phyloP scores from a whole-genome alignment of 805 yeast genomes.

The Starmerella floris region DNA sequence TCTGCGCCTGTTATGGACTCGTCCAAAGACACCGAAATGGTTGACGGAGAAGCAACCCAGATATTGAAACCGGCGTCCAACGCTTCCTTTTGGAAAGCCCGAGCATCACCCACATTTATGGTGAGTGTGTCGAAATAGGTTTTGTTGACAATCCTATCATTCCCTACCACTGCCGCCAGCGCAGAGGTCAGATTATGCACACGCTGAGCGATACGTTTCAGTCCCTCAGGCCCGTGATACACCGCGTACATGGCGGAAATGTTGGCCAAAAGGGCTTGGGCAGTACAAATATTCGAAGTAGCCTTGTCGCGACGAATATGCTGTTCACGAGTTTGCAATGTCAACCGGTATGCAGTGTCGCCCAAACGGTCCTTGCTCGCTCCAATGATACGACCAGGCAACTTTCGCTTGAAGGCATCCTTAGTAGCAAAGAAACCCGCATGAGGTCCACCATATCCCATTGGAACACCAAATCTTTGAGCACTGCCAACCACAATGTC shows the following conservation, averaged over 20 bases:
- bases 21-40: slow-evolving; percentile 75
- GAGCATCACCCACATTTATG: slow-evolving; percentile 39
- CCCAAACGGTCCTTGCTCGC: slow-evolving; percentile 85
- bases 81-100: slow-evolving; percentile 44
- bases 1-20: slow-evolving; percentile 66
- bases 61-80: slow-evolving; percentile 58
- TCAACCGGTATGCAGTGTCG: slow-evolving; percentile 75
- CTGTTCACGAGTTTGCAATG: slow-evolving; percentile 95
- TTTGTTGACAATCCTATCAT: slow-evolving; percentile 37
- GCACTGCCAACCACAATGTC: slow-evolving; percentile 87
- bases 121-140: slow-evolving; percentile 83
- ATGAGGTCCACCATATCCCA: slow-evolving; percentile 98
- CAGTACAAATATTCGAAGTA: slow-evolving; percentile 94
- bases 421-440: slow-evolving; percentile 92
- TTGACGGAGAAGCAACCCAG: slow-evolving; percentile 46
- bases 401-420: slow-evolving; percentile 70
- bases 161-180: slow-evolving; percentile 46
- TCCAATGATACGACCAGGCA: slow-evolving; percentile 95
- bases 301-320: slow-evolving; percentile 97
- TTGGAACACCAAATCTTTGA: slow-evolving; percentile 94
- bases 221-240: slow-evolving; percentile 87
- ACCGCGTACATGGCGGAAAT: slow-evolving; percentile 93
- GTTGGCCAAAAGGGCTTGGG: slow-evolving; percentile 91
- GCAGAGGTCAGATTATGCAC: slow-evolving; percentile 61
- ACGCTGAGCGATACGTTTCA: slow-evolving; percentile 62